These are phyloP conservation scores for Chloris gayana DNA, from an alignment of 176 grass and related monocot genomes.

Conservation along the genomic window DNA sequence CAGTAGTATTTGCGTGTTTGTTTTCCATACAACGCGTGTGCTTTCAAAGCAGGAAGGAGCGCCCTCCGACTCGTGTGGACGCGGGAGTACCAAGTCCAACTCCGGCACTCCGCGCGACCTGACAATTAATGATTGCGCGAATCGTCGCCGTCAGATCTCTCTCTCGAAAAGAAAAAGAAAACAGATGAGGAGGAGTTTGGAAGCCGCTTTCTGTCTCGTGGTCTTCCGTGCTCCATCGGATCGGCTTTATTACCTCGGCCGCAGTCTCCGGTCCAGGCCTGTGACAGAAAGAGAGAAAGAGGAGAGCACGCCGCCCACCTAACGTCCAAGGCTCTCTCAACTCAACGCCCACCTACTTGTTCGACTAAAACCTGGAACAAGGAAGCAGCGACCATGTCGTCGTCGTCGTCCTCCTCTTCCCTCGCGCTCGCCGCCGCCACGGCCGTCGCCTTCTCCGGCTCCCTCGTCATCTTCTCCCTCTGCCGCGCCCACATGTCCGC, in stretches of 20 bases:
- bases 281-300: not conserved
- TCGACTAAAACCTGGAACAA: too few relatives aligned
- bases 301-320: slow-evolving; percentile 1
- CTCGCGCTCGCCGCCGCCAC: slow-evolving; percentile 76
- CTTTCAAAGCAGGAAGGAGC: not conserved
- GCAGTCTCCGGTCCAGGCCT: not conserved
- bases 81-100: not conserved
- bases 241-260: too few relatives aligned
- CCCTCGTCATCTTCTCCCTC: slow-evolving; percentile 76
- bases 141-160: not conserved
- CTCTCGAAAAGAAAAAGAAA: not conserved
- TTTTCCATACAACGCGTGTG: not conserved
- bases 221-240: too few relatives aligned
- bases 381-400: slow-evolving; percentile 15
- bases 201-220: too few relatives aligned
- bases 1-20: not conserved
- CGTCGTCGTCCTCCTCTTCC: slow-evolving; percentile 40
- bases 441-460: slow-evolving; percentile 85
- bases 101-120: not conserved
- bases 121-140: not conserved
- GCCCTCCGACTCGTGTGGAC: too few relatives aligned
- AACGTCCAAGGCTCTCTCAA: not conserved
- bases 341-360: not conserved
- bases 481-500: slow-evolving; percentile 49
- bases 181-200: too few relatives aligned